Evolutionary conservation across 768 basidiomycete genomes (phyloP).

Genomic region (Galerina sulciceps): DNA sequence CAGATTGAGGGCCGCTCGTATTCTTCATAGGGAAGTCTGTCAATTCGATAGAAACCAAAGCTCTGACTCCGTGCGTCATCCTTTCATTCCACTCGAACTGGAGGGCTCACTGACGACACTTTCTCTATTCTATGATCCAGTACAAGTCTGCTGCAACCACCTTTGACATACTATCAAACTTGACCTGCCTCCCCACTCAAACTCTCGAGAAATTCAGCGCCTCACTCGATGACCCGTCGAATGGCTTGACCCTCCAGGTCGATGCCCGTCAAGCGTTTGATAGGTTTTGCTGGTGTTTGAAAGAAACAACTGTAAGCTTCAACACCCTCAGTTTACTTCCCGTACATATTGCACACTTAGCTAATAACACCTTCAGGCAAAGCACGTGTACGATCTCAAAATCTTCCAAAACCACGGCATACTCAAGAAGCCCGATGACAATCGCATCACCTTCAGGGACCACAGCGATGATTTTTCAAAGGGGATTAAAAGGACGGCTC

Average conservation of each 20-base stretch:
- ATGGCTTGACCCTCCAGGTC: constrained; percentile 7
- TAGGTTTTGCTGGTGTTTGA: constrained; percentile 15
- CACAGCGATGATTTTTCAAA: constrained; percentile 14
- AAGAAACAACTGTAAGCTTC: constrained; percentile 8
- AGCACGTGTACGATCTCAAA: constrained; percentile 11
- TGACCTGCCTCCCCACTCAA: constrained; percentile 5
- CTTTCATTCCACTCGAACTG: neutral
- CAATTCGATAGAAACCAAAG: neutral
- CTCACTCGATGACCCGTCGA: constrained; percentile 10
- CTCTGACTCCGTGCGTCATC: constrained; percentile 10
- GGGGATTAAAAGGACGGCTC: neutral
- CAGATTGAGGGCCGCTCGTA: constrained; percentile 4
- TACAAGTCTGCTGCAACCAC: constrained; percentile 12
- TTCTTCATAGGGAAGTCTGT: constrained; percentile 11
- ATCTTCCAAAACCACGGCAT: neutral
- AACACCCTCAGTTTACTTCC: neutral
- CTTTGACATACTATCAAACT: constrained; percentile 14
- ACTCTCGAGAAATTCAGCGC: constrained; percentile 8
- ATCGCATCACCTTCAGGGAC: constrained; percentile 16
- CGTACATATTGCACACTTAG: neutral
- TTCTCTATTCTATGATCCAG: constrained; percentile 8
- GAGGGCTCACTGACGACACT: neutral
- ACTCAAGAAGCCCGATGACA: constrained; percentile 1
- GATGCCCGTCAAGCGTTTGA: constrained; percentile 6
- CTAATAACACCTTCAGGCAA: constrained; percentile 5